These are phyloP conservation scores for Phalaenopsis aphrodite DNA, from an alignment of 106 monocot species.

Conservation along the genomic window DNA sequence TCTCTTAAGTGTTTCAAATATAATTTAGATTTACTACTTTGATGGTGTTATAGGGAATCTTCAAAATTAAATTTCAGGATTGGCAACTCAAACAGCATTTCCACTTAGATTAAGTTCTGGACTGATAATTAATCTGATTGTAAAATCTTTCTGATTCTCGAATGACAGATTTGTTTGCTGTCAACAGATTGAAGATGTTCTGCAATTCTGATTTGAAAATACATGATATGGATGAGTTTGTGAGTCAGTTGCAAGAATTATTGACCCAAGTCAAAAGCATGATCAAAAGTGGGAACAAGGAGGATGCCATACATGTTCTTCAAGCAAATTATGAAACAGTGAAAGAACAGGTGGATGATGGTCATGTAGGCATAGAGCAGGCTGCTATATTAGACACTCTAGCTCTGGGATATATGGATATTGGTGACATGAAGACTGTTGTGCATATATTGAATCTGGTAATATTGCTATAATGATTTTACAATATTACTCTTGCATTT, in stretches of 20 bases:
- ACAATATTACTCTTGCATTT: background rate
- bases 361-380: constrained; percentile 58
- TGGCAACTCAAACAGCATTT: background rate
- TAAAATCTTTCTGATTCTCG: background rate
- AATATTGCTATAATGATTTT: constrained; percentile 13
- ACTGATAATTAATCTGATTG: background rate
- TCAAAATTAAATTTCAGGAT: background rate
- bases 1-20: background rate
- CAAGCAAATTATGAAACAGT: constrained; percentile 69
- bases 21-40: background rate
- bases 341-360: constrained; percentile 48
- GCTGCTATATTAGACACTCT: constrained; percentile 71
- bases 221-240: constrained; percentile 35
- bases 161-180: background rate
- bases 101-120: background rate
- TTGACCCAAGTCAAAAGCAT: constrained; percentile 43
- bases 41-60: background rate
- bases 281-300: constrained; percentile 47
- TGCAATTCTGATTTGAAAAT: constrained; percentile 11
- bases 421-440: constrained; percentile 39
- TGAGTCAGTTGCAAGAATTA: constrained; percentile 55
- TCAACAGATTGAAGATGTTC: constrained; percentile 24
- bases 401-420: constrained; percentile 63
- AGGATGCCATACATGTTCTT: constrained; percentile 54
- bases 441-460: constrained; percentile 51